These are phyloP conservation scores for Ganoderma meredithae DNA, from an alignment of 1,284 basidiomycete species.

Conservation along the genomic window DNA sequence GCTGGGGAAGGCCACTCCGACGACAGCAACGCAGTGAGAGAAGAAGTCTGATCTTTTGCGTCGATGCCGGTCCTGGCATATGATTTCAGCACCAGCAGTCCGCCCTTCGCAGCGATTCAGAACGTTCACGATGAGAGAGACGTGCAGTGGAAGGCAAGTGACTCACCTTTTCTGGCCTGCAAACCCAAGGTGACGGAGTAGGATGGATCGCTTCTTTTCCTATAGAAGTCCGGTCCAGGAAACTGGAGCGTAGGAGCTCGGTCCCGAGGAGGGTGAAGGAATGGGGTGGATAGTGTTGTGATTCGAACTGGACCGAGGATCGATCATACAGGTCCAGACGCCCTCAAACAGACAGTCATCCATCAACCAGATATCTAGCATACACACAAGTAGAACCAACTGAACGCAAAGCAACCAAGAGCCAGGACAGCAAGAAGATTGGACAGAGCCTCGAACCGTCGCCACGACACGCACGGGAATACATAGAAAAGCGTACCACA, in stretches of 20 bases:
- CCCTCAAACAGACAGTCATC: neutral
- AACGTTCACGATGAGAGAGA: neutral
- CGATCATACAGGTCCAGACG: neutral
- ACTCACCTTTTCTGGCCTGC: neutral
- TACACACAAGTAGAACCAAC: neutral
- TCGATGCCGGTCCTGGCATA: neutral
- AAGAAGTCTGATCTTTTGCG: neutral
- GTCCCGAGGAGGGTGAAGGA: neutral
- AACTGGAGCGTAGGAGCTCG: neutral
- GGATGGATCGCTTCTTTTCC: neutral
- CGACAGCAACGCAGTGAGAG: neutral
- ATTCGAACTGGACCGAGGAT: neutral
- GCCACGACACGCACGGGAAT: neutral
- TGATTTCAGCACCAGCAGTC: neutral
- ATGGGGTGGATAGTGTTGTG: neutral
- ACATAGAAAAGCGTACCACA: too few relatives aligned
- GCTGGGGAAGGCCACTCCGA: neutral
- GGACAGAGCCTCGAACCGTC: neutral
- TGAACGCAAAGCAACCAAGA: neutral
- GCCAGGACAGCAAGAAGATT: neutral
- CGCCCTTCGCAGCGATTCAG: neutral
- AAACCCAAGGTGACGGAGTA: neutral
- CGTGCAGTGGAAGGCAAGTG: neutral
- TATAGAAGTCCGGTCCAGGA: neutral
- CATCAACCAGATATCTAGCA: neutral